These are phyloP conservation scores for Durio zibethinus DNA, from an alignment of 345 rosid species.

Conservation along the genomic window DNA sequence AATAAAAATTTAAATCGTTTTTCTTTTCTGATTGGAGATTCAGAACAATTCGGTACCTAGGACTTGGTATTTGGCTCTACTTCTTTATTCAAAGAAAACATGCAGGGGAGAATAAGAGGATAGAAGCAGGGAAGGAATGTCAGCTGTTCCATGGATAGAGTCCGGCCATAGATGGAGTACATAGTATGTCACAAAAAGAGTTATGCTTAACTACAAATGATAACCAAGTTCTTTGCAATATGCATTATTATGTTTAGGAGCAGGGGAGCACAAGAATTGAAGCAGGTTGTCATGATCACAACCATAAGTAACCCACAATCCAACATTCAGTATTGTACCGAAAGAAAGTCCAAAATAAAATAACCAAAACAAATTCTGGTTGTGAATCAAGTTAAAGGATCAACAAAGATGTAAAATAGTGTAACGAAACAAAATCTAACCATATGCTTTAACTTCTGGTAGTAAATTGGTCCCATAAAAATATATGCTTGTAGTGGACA, in stretches of 20 bases:
- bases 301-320: background rate
- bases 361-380: background rate
- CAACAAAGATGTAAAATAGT: background rate
- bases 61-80: background rate
- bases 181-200: too few species aligned
- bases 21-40: background rate
- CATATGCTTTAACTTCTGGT: conserved; percentile 97
- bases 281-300: background rate
- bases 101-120: background rate
- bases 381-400: background rate
- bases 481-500: conserved; percentile 82
- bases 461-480: conserved; percentile 97
- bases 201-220: too few species aligned
- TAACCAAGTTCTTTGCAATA: too few species aligned
- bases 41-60: background rate
- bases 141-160: background rate
- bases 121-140: background rate
- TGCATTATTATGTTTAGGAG: too few species aligned
- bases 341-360: background rate
- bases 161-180: background rate
- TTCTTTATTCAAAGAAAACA: background rate
- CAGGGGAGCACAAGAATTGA: background rate
- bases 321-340: background rate
- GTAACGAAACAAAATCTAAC: conserved; percentile 40
- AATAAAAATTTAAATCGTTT: background rate